Base-by-base conservation (phyloP, 108 stramenopile species). In the Cyclotella distinguenda region DNA sequence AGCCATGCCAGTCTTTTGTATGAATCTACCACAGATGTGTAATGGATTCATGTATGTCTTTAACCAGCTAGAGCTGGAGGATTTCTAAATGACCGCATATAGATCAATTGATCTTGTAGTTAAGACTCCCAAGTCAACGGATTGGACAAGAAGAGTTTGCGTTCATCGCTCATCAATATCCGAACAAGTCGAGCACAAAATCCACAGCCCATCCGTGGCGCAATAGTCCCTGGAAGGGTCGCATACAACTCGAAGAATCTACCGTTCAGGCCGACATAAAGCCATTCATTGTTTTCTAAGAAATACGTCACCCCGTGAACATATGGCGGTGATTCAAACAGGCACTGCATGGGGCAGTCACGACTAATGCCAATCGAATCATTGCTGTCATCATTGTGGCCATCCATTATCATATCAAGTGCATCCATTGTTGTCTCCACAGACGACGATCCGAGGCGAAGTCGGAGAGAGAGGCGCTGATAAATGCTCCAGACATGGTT, bases 21-120 rank as follows among this genome's bases (percentile, higher is more conserved):
- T 95, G 89, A 95, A 95, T 59, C 74, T 95, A 9, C 93, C 93
- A 4, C 93, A 95, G 62, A 86, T 95, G 51, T 77, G 84, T 67
- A 95, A 95, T 63, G 93, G 93, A 1, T 91, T 91, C 54, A 55
- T 95, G 23, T 95, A 95, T 62, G 82, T 85, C 1, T 91, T 85
- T 56, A 95, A 95, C 59, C 69, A 85, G 55, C 93, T 91, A 60
- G 84, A 83, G 40, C 28, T 82, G 16, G 83, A n/a, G n/a, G n/a
- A n/a, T n/a, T n/a, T n/a, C n/a, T 10, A 12, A 10, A 12, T 10
- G 8, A 12, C 12, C 38, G 38, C 12, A 12, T 10, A 38, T 8
- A 10, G 8, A 38, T 12, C 38, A 38, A 38, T 10, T 38, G 8
- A 12, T 12, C 1, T 25, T 1, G 28, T 1, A 1, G 21, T 56